Evolutionary conservation across 2,329 filamentous ascomycete species (phyloP).

Genomic region (Mollisia scopiformis): DNA sequence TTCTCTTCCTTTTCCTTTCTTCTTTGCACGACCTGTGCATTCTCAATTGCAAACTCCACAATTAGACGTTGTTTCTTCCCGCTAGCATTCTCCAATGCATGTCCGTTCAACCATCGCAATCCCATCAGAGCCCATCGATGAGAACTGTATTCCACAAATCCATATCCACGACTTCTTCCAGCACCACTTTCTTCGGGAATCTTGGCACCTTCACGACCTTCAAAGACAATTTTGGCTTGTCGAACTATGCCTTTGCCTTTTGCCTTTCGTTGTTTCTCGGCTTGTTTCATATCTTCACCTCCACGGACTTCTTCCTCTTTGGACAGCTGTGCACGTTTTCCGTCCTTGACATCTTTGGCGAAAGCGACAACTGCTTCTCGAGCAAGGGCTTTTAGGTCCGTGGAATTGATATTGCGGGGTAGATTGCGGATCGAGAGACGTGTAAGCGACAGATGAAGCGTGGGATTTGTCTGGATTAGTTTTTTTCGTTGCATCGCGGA

Average conservation of each 20-base stretch:
- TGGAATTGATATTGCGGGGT: slow-evolving; percentile 79
- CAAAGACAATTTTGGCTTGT: slow-evolving; percentile 94
- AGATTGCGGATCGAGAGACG: slow-evolving; percentile 91
- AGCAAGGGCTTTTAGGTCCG: slow-evolving; percentile 88
- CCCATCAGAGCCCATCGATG: slow-evolving; percentile 96
- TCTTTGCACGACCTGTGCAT: slow-evolving; percentile 89
- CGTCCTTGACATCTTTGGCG: slow-evolving; percentile 83
- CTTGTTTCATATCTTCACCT: slow-evolving; percentile 77
- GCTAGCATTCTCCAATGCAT: slow-evolving; percentile 56
- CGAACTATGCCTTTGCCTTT: slow-evolving; percentile 87
- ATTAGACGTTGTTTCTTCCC: slow-evolving; percentile 89
- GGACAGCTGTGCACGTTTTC: slow-evolving; percentile 76
- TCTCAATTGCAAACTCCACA: slow-evolving; percentile 97
- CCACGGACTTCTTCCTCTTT: slow-evolving; percentile 86
- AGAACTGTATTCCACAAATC: slow-evolving; percentile 95
- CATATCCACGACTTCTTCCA: slow-evolving; percentile 88
- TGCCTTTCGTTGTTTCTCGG: slow-evolving; percentile 76
- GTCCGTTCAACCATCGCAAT: slow-evolving; percentile 89
- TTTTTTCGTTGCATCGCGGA: slow-evolving; percentile 87
- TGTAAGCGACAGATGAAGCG: slow-evolving; percentile 84
- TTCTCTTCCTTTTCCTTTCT: slow-evolving; percentile 67
- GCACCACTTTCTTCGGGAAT: slow-evolving; percentile 75
- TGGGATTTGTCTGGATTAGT: slow-evolving; percentile 88
- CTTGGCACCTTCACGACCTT: slow-evolving; percentile 84
- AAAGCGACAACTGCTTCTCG: slow-evolving; percentile 94